These are phyloP conservation scores for Fusarium multiceps DNA, from an alignment of 2,329 filamentous ascomycete species.

Conservation along the genomic window DNA sequence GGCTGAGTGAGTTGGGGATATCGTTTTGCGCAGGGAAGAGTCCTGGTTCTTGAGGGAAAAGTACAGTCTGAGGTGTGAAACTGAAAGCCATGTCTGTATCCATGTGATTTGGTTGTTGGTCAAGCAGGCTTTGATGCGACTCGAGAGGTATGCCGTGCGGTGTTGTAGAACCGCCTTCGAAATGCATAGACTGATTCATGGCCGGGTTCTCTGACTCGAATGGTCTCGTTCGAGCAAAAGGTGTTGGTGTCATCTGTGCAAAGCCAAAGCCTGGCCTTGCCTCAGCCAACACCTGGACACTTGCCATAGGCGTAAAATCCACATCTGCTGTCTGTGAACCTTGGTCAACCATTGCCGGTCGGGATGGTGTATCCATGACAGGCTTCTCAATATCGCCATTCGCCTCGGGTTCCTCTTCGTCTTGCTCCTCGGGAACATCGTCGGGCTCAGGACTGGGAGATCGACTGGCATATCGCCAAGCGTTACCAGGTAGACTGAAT, in stretches of 20 bases:
- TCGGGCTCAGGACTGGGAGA: constrained; percentile 76
- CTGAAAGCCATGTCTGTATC: constrained; percentile 32
- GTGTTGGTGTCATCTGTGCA: constrained; percentile 40
- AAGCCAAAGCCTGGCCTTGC: constrained; percentile 41
- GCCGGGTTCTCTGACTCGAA: constrained; percentile 18
- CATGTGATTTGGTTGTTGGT: constrained; percentile 19
- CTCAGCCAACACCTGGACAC: constrained; percentile 47
- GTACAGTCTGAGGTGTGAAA: constrained; percentile 32
- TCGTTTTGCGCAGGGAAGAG: constrained; percentile 25
- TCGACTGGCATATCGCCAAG: constrained; percentile 80
- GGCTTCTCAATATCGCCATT: constrained; percentile 22
- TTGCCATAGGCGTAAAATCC: constrained; percentile 45
- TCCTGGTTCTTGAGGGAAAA: constrained; percentile 29
- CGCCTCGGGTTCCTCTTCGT: constrained; percentile 1
- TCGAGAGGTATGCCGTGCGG: constrained; percentile 10
- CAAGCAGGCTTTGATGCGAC: constrained; percentile 18
- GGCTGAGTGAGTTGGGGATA: constrained; percentile 12
- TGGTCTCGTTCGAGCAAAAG: constrained; percentile 38
- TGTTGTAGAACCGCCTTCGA: constrained; percentile 15
- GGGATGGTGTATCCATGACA: constrained; percentile 35
- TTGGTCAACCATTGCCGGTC: constrained; percentile 51
- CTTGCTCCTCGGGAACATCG: constrained; percentile 42
- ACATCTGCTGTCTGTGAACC: constrained; percentile 51
- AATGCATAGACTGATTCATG: constrained; percentile 21
- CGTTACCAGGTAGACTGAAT: constrained; percentile 72